Evolutionary conservation across 2,329 filamentous ascomycete species (phyloP), one percentile per base, ranked within the genome.

Genomic region (Ophiocordyceps sinensis): DNA sequence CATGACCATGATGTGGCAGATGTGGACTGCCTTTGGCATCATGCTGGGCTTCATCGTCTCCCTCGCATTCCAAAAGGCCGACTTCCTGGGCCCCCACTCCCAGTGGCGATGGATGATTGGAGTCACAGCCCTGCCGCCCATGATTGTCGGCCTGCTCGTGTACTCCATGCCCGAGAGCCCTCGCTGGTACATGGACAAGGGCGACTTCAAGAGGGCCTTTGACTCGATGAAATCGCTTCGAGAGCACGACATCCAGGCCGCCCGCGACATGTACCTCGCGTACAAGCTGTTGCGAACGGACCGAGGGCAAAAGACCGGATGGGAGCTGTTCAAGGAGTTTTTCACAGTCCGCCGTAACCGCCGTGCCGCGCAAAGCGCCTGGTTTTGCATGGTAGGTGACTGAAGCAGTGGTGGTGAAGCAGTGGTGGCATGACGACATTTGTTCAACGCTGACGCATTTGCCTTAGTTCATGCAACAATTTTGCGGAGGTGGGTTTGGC

Each of bases 1-100:
- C 11, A 65, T 89, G 10, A 82, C 86, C 46, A 88, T 89, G 83
- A 79, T 77, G 50, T 88, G 83, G 82, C 69, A 59, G 44, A 49
- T 49, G 47, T 48, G 47, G 47, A 49, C 42, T 8, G 44, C 43
- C n/a, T 49, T 49, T 35, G 44, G 65, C 19, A 66, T 67, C 45
- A 59, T 63, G 48, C 50, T 69, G 4, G 74, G 73, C 11, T 63
- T 66, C 26, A 44, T 60, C 10, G 56, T 57, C 1, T 59, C 55
- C 0, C 54, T 61, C 1, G 58, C 55, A 0, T 61, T 61, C 28
- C 37, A 50, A 19, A 42, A 56, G 0, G 45, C 47, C 0, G 54
- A 53, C 6, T 49, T 59, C 15, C 49, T 77, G 0, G 57, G 56
- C 2, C 41, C 43, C 10, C 44, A 50, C 28, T 56, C 53, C 0